Conservation (phyloP, 2,329 filamentous ascomycete genomes). For the Calonectria ilicicola region DNA sequence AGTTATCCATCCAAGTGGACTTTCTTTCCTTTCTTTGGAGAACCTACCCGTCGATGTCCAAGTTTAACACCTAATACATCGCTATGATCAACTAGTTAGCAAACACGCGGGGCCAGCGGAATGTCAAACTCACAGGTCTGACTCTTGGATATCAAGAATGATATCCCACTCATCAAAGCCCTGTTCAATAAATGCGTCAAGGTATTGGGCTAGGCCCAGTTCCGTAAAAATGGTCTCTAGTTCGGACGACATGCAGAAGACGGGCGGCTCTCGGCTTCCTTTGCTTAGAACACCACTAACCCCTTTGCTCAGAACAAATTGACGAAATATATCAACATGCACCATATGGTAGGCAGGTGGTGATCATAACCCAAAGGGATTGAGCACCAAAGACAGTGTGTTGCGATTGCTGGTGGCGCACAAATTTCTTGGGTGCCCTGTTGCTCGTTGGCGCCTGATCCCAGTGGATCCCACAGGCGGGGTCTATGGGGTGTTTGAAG, state of each 20-base stretch:
- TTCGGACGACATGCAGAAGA: slow-evolving; percentile 62
- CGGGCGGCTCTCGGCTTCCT: slow-evolving; percentile 24
- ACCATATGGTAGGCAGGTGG: slow-evolving; percentile 2
- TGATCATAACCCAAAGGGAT: slow-evolving; percentile 3
- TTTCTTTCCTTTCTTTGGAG: neutral
- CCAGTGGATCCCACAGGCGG: slow-evolving; percentile 23
- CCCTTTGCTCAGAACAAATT: slow-evolving; percentile 25
- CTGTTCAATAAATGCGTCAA: slow-evolving; percentile 78
- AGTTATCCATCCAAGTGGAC: slow-evolving; percentile 28
- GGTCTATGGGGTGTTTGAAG: neutral
- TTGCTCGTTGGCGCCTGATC: slow-evolving; percentile 16
- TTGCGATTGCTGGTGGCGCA: neutral
- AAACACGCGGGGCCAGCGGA: neutral
- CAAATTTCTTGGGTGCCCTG: neutral
- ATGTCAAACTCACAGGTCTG: slow-evolving; percentile 74
- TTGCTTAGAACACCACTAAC: slow-evolving; percentile 13
- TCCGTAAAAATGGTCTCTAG: slow-evolving; percentile 76
- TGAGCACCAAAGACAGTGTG: neutral
- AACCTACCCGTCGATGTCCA: slow-evolving; percentile 80
- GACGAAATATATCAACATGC: slow-evolving; percentile 8
- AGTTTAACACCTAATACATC: slow-evolving; percentile 82
- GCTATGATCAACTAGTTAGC: slow-evolving; percentile 54
- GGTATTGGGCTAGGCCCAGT: slow-evolving; percentile 83
- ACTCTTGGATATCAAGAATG: slow-evolving; percentile 85
- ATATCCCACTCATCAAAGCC: slow-evolving; percentile 90